These are phyloP conservation scores for Medicago ruthenica DNA, from an alignment of 306 rosid genomes.

Conservation along the genomic window DNA sequence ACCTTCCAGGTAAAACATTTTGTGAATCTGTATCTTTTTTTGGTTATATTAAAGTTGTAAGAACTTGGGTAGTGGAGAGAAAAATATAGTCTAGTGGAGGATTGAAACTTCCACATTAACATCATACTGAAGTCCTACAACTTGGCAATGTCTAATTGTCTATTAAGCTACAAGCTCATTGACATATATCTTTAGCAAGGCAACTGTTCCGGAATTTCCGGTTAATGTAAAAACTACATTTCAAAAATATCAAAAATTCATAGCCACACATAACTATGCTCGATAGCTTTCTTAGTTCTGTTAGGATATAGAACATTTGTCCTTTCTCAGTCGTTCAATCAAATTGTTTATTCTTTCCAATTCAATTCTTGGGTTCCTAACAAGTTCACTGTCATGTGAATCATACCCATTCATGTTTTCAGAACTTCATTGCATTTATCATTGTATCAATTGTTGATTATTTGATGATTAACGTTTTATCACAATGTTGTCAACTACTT, in stretches of 20 bases:
- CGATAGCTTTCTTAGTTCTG: conserved; percentile 5
- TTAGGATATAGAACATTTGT: not conserved
- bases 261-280: conserved; percentile 8
- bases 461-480: conserved; percentile 17
- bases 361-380: not conserved
- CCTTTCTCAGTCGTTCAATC: not conserved
- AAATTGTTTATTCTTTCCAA: not conserved
- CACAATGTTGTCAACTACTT: conserved; percentile 13
- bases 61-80: not conserved
- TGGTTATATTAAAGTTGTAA: not conserved
- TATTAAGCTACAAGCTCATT: not conserved
- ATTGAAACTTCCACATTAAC: conserved; percentile 23
- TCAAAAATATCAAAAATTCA: conserved; percentile 7
- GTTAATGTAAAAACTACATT: conserved; percentile 11
- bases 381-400: not conserved
- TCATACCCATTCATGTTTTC: conserved; percentile 14
- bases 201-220: conserved; percentile 2
- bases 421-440: conserved; percentile 22
- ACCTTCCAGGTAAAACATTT: conserved; percentile 66
- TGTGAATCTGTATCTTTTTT: not conserved
- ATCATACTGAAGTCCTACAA: not conserved
- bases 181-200: conserved; percentile 24
- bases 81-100: conserved; percentile 1
- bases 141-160: not conserved
- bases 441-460: conserved; percentile 26